Conservation (phyloP, 345 rosid genomes). For the Physaria fendleri region DNA sequence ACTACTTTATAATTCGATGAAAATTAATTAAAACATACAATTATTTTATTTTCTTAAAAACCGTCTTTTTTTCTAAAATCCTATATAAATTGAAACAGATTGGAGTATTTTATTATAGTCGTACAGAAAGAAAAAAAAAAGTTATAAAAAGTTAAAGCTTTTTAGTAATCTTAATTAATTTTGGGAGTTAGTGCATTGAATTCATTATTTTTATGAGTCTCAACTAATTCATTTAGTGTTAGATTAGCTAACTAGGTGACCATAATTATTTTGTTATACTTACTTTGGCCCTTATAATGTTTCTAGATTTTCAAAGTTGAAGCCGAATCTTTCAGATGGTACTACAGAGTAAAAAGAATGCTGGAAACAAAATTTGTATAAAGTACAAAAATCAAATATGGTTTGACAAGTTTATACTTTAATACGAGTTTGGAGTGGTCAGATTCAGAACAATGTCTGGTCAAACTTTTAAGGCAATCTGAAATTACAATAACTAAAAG, state of each 20-base stretch:
- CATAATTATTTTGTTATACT: neutral
- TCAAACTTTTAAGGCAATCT: conserved; percentile 7
- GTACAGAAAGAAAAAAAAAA: neutral
- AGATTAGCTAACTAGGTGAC: conserved; percentile 17
- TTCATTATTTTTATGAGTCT: neutral
- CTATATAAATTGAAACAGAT: too few relatives aligned
- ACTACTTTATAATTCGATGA: too few relatives aligned
- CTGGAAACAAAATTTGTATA: too few relatives aligned
- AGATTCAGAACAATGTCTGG: conserved; percentile 1
- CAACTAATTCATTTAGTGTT: neutral
- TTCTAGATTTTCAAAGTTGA: neutral
- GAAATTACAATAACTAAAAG: neutral
- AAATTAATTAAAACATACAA: too few relatives aligned
- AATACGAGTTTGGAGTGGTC: neutral
- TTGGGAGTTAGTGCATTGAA: conserved; percentile 10
- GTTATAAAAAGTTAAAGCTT: neutral
- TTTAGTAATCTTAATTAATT: conserved; percentile 17
- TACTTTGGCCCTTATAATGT: neutral
- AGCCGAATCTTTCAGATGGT: neutral
- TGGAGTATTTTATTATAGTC: too few relatives aligned
- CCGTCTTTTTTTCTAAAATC: too few relatives aligned
- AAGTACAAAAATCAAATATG: too few relatives aligned
- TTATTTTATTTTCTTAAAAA: too few relatives aligned
- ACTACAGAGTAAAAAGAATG: neutral
- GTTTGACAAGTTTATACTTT: neutral